These are phyloP conservation scores for Kluyveromyces siamensis DNA, from an alignment of 805 yeast genomes.

Conservation along the genomic window DNA sequence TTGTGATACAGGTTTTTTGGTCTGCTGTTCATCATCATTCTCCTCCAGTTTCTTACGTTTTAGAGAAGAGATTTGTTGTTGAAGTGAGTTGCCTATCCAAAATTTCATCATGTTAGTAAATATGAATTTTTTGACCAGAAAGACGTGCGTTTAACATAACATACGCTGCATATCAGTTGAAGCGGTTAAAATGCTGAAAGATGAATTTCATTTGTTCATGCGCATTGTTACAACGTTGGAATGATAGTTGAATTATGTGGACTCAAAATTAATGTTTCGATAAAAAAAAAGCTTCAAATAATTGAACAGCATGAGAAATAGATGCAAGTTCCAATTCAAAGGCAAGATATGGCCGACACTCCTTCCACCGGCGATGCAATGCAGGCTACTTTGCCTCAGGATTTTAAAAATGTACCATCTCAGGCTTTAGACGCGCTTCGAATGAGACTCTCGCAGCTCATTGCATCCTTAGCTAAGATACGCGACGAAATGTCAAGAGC, in stretches of 20 bases:
- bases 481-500: constrained; percentile 43
- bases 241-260: too few relatives aligned
- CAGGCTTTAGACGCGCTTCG: constrained; percentile 55
- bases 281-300: too few relatives aligned
- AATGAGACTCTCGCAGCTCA: constrained; percentile 49
- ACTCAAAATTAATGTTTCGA: too few relatives aligned
- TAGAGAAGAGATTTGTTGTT: constrained; percentile 9
- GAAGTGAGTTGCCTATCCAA: constrained; percentile 10
- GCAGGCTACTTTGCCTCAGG: constrained; percentile 16
- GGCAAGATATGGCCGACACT: constrained; percentile 1
- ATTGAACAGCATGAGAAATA: too few relatives aligned
- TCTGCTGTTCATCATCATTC: constrained; percentile 16
- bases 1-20: background rate
- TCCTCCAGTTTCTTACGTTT: constrained; percentile 18
- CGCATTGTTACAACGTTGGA: too few relatives aligned
- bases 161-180: background rate
- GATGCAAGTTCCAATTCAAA: too few relatives aligned
- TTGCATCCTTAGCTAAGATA: constrained; percentile 50
- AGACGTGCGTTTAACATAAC: background rate
- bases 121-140: too few relatives aligned
- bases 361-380: constrained; percentile 3
- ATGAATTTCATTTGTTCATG: too few relatives aligned
- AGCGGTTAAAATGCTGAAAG: too few relatives aligned
- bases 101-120: background rate
- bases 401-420: constrained; percentile 44